These are phyloP conservation scores for Pyrus pyrifolia DNA, from an alignment of 306 rosid genomes.

Conservation along the genomic window DNA sequence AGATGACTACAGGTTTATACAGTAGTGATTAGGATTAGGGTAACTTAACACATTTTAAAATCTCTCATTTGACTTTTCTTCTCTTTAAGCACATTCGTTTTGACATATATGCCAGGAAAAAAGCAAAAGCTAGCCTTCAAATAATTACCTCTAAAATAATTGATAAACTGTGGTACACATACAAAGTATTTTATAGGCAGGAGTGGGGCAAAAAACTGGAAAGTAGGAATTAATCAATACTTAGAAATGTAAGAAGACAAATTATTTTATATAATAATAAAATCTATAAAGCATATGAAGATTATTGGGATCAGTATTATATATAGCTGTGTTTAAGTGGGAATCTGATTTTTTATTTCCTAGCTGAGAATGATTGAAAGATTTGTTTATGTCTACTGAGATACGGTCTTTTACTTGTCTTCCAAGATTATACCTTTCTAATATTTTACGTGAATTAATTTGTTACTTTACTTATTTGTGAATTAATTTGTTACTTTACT, in stretches of 20 bases:
- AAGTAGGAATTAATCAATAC: conserved; percentile 27
- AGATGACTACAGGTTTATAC: too few relatives aligned
- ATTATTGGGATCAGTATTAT: conserved; percentile 29
- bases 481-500: background rate
- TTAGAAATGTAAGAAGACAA: conserved; percentile 33
- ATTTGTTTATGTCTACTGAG: conserved; percentile 41
- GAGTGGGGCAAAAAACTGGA: conserved; percentile 20
- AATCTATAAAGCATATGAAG: conserved; percentile 9
- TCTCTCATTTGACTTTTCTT: conserved; percentile 40
- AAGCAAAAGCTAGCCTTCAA: conserved; percentile 28
- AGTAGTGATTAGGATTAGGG: background rate
- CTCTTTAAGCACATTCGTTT: conserved; percentile 22
- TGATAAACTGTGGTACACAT: conserved; percentile 1
- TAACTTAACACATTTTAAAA: background rate
- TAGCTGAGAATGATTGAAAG: conserved; percentile 35
- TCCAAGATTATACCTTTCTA: conserved; percentile 31
- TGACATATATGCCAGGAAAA: conserved; percentile 23
- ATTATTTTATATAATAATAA: conserved; percentile 5
- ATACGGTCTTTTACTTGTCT: conserved; percentile 37
- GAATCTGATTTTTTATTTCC: conserved; percentile 17
- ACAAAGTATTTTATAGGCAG: background rate
- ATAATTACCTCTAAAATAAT: conserved; percentile 18
- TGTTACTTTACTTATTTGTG: background rate
- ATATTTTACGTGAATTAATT: conserved; percentile 6
- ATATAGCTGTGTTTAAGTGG: conserved; percentile 7